Conservation (phyloP, 495 filamentous ascomycete genomes). For the Aspergillus leporis region DNA sequence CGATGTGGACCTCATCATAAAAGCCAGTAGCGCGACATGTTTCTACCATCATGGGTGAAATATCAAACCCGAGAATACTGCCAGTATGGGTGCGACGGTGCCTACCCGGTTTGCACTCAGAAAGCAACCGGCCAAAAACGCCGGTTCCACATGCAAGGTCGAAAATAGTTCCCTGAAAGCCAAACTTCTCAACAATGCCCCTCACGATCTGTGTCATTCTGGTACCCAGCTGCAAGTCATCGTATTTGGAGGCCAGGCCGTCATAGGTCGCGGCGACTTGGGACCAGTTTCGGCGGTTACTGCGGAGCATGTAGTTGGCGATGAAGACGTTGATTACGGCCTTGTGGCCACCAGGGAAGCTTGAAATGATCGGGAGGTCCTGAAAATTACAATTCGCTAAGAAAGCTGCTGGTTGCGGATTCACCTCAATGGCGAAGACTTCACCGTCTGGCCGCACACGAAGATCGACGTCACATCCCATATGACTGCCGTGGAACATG, state of each 20-base stretch:
- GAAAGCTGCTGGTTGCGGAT: too few relatives aligned
- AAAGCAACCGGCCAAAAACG: background rate
- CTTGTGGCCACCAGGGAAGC: constrained; percentile 12
- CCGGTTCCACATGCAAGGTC: constrained; percentile 20
- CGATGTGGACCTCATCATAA: too few relatives aligned
- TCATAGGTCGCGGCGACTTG: too few relatives aligned
- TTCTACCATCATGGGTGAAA: too few relatives aligned
- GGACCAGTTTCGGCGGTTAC: background rate
- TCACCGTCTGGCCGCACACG: constrained; percentile 5
- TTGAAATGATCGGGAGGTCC: background rate
- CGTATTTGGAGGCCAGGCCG: too few relatives aligned
- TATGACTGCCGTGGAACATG: constrained; percentile 13
- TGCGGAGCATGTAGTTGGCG: constrained; percentile 17
- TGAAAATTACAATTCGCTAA: too few relatives aligned
- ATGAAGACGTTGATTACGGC: constrained; percentile 20
- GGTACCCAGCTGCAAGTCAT: too few relatives aligned
- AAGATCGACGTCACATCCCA: constrained; percentile 23
- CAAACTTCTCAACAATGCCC: background rate
- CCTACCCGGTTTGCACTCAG: too few relatives aligned
- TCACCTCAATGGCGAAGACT: too few relatives aligned
- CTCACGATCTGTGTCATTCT: too few relatives aligned
- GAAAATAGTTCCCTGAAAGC: constrained; percentile 4
- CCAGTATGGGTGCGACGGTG: background rate
- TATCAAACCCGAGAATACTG: too few relatives aligned
- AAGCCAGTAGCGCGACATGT: too few relatives aligned